A percentile compares a stretch with the other conserved stretches of the same genome.
Evolutionary conservation across 1,284 basidiomycete genomes (phyloP).

Genomic region (Leccinum pseudoinsigne): DNA sequence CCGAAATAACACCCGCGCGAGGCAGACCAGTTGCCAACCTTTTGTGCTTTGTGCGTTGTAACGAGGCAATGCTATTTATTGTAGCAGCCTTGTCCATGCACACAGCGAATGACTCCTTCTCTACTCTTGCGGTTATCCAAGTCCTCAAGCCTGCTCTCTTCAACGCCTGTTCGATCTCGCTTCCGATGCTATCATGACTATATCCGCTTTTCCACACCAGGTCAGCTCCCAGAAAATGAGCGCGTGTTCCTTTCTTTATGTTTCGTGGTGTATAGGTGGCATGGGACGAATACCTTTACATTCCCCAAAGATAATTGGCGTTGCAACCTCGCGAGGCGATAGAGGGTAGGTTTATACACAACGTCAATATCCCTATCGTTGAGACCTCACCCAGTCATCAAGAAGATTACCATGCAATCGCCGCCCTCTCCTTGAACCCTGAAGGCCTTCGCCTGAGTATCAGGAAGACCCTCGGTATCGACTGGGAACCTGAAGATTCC

Average conservation of each 20-base stretch:
- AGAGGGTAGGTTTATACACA: constrained; percentile 51
- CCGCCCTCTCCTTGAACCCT: constrained; percentile 71
- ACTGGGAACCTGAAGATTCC: constrained; percentile 70
- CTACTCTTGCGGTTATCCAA: constrained; percentile 23
- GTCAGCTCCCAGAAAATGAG: constrained; percentile 34
- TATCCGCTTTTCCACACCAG: constrained; percentile 59
- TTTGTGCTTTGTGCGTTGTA: constrained; percentile 9
- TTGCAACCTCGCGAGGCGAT: constrained; percentile 74
- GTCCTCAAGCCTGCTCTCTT: constrained; percentile 10
- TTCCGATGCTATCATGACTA: constrained; percentile 61
- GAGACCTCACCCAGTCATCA: constrained; percentile 54
- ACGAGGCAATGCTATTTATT: constrained; percentile 31
- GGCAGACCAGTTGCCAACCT: constrained; percentile 9
- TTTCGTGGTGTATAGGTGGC: constrained; percentile 37
- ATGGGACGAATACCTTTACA: constrained; percentile 51
- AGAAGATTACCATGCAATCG: constrained; percentile 82
- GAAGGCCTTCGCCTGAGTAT: constrained; percentile 68
- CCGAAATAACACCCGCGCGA: constrained; percentile 6
- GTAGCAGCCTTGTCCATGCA: constrained; percentile 24
- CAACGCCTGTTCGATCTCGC: constrained; percentile 5
- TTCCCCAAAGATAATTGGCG: constrained; percentile 66
- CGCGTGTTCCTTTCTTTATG: neutral
- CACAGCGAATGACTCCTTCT: constrained; percentile 28
- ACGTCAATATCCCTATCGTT: constrained; percentile 5
- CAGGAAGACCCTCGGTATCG: constrained; percentile 58